phyloP scores from a whole-genome alignment of 257 asterid genomes.

The Verbena officinalis region DNA sequence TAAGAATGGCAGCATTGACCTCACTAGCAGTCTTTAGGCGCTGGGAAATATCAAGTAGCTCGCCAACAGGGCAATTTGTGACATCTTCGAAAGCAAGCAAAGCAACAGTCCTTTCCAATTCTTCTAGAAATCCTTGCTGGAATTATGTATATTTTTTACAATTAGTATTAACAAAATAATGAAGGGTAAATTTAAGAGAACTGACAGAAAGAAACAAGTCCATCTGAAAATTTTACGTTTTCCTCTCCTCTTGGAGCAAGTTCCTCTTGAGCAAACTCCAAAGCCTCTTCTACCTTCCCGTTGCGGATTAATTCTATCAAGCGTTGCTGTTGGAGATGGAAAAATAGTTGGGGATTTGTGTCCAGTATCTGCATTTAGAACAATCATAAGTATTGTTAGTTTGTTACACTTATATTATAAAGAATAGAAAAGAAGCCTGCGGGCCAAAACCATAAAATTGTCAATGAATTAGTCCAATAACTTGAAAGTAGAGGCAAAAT shows the following conservation, averaged over 20 bases:
- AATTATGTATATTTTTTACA: not conserved
- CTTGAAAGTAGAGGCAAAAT: not conserved
- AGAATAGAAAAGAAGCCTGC: not conserved
- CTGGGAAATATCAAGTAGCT: conserved; percentile 67
- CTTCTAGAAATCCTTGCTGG: conserved; percentile 69
- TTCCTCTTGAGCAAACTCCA: conserved; percentile 85
- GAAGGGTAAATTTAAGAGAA: not conserved
- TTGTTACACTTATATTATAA: not conserved
- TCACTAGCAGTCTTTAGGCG: conserved; percentile 77
- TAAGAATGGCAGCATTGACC: conserved; percentile 76
- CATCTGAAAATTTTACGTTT: conserved; percentile 45
- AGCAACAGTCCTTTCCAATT: conserved; percentile 72
- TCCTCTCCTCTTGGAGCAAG: conserved; percentile 89
- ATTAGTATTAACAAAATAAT: not conserved
- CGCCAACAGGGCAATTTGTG: conserved; percentile 63
- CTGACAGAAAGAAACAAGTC: conserved; percentile 1
- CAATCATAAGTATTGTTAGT: not conserved
- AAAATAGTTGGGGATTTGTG: conserved; percentile 73
- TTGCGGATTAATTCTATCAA: conserved; percentile 72
- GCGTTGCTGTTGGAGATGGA: conserved; percentile 85
- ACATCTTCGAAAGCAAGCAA: conserved; percentile 74
- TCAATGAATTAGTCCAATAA: not conserved
- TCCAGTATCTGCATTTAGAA: conserved; percentile 69
- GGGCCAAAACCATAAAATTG: not conserved
- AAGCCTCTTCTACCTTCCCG: conserved; percentile 74